Evolutionary conservation across 805 yeast genomes (phyloP).

Genomic region (Tetrapisispora namnaoensis): DNA sequence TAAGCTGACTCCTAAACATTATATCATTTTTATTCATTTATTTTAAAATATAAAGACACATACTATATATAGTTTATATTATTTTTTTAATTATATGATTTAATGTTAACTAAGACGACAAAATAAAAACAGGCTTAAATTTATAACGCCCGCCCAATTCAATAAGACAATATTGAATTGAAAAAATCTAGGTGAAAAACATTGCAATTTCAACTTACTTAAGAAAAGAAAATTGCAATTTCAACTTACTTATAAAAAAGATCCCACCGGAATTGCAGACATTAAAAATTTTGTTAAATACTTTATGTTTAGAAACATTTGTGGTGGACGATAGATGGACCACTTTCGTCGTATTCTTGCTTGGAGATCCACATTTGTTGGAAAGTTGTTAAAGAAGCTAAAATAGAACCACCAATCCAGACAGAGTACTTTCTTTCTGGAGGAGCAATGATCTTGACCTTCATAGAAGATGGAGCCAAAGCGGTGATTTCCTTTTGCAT

Average conservation of each 20-base stretch:
- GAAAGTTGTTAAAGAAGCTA: slow-evolving; percentile 98
- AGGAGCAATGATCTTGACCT: slow-evolving; percentile 98
- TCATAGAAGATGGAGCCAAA: slow-evolving; percentile 99
- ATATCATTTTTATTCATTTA: slow-evolving; percentile 1
- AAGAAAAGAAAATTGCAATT: neutral
- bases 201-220: too few species aligned
- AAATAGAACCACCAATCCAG: slow-evolving; percentile 99
- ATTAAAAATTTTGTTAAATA: neutral
- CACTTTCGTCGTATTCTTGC: slow-evolving; percentile 99
- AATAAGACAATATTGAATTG: neutral
- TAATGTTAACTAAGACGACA: neutral
- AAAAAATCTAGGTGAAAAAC: neutral
- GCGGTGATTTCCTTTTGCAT: slow-evolving; percentile 99
- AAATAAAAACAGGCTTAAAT: neutral
- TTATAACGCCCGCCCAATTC: neutral
- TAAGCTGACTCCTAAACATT: neutral
- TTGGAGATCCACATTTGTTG: slow-evolving; percentile 99
- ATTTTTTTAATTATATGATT: slow-evolving; percentile 1
- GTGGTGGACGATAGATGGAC: slow-evolving; percentile 88
- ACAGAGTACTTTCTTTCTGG: slow-evolving; percentile 99
- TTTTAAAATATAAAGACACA: slow-evolving; percentile 3
- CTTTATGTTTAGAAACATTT: slow-evolving; percentile 35
- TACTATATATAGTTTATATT: slow-evolving; percentile 3
- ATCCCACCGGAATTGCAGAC: neutral
- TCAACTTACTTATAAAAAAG: too few species aligned